phyloP scores from a whole-genome alignment of 1,284 basidiomycete genomes.

The Cryptococcus sp. region DNA sequence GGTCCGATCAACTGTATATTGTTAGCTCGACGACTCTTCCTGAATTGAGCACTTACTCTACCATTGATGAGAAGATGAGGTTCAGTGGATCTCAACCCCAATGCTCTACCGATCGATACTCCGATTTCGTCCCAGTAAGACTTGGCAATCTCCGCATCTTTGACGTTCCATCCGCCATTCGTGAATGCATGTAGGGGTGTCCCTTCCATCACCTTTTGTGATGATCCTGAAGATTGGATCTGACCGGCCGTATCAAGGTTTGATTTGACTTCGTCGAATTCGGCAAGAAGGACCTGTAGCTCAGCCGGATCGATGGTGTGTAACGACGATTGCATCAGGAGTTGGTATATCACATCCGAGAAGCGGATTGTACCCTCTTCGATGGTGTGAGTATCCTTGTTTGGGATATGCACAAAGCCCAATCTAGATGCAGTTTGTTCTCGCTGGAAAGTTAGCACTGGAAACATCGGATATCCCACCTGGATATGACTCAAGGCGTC shows the following conservation, averaged over 20 bases:
- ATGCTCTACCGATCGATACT: slow-evolving; percentile 16
- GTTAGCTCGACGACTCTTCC: background rate
- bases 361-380: slow-evolving; percentile 13
- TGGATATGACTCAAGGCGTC: slow-evolving; percentile 60
- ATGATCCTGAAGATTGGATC: slow-evolving; percentile 2
- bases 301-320: slow-evolving; percentile 21
- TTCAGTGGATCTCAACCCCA: slow-evolving; percentile 59
- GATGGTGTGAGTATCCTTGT: slow-evolving; percentile 1
- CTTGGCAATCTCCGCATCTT: slow-evolving; percentile 28
- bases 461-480: slow-evolving; percentile 50
- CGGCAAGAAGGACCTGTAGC: slow-evolving; percentile 32
- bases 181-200: slow-evolving; percentile 17
- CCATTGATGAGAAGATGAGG: slow-evolving; percentile 72
- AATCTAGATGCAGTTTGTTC: slow-evolving; percentile 37
- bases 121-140: slow-evolving; percentile 38
- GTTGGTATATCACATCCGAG: slow-evolving; percentile 40
- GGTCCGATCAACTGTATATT: slow-evolving; percentile 61
- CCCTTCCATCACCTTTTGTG: slow-evolving; percentile 4
- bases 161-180: slow-evolving; percentile 15
- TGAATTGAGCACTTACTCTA: slow-evolving; percentile 53
- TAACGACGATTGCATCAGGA: slow-evolving; percentile 24
- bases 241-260: slow-evolving; percentile 18
- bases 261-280: slow-evolving; percentile 21
- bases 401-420: slow-evolving; percentile 46
- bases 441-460: slow-evolving; percentile 6